Evolutionary conservation across 768 basidiomycete species (phyloP), one percentile per base, ranked within the genome.

Genomic region (Erythrobasidium yunnanense): DNA sequence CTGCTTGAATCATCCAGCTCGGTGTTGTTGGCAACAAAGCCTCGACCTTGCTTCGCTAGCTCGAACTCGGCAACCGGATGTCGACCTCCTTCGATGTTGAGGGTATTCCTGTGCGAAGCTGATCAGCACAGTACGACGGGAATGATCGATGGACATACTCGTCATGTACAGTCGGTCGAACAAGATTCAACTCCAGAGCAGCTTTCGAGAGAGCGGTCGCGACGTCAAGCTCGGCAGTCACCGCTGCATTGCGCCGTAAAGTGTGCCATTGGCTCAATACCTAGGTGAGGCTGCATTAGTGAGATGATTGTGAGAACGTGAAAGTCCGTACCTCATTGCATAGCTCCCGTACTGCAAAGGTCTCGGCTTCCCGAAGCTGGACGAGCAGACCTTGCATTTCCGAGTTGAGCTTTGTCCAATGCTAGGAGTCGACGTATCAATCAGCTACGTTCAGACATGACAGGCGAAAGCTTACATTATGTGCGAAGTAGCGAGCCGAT

Each of bases 11-110:
- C 11, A 30, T 45, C 32, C n/a, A 47, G 22, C 15, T 34, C 8
- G 8, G 22, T 42, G 29, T 55, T 30, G 34, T 52, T 50, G 32
- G 65, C 29, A 54, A 52, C 11, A 30, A 66, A 50, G 38, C 23
- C 13, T 22, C 11, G 23, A 46, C 46, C 55, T 42, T 22, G 18
- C 42, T 51, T 38, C 30, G 42, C 33, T 22, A 42, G 51, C 38
- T 62, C 34, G 34, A 33, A 29, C 20, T 66, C 68, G n/a, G 67
- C 51, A n/a, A 65, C 51, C 33, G 67, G 47, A 50, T 65, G 65
- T 7, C 57, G 29, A 25, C 23, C 53, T 25, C 25, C 60, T 2
- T 51, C 50, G 22, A 33, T 67, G 17, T 51, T 2, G 2, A 51
- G n/a, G 17, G 49, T 5, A 11, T 23, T 6, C 7, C 60, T 63